Conservation (phyloP, 2,329 filamentous ascomycete species). For the Aspergillus pseudoglaucus region DNA sequence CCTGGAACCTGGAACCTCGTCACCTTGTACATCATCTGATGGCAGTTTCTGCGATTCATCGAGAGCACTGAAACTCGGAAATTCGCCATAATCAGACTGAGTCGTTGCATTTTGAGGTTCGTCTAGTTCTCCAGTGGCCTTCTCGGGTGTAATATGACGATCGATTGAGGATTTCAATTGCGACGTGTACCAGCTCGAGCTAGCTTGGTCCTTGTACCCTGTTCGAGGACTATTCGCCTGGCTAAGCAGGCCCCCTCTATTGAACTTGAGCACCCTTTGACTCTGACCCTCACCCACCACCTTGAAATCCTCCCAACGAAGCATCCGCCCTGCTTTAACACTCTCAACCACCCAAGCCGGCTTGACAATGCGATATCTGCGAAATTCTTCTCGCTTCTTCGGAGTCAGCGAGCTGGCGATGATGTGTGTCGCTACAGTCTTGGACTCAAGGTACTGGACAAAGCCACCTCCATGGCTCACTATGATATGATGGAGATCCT, state of each 20-base stretch:
- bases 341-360: slow-evolving; percentile 93
- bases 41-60: slow-evolving; percentile 9
- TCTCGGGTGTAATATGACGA: too few species aligned
- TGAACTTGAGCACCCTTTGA: slow-evolving; percentile 68
- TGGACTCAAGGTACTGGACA: slow-evolving; percentile 88
- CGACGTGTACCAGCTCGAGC: slow-evolving; percentile 72
- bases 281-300: slow-evolving; percentile 76
- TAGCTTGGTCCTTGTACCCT: slow-evolving; percentile 75
- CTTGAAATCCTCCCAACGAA: slow-evolving; percentile 81
- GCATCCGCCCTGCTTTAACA: slow-evolving; percentile 67
- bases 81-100: slow-evolving; percentile 39
- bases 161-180: slow-evolving; percentile 57
- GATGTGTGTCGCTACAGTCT: slow-evolving; percentile 93
- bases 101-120: slow-evolving; percentile 27
- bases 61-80: slow-evolving; percentile 25
- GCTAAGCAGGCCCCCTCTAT: slow-evolving; percentile 58
- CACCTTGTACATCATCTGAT: not conserved
- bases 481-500: slow-evolving; percentile 79
- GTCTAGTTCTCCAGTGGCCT: too few species aligned
- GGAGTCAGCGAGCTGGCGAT: slow-evolving; percentile 84
- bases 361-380: slow-evolving; percentile 82
- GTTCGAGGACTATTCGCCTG: slow-evolving; percentile 55
- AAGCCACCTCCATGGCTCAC: slow-evolving; percentile 93
- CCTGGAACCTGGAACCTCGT: not conserved
- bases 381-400: slow-evolving; percentile 87